Base-by-base conservation (phyloP, 495 filamentous ascomycete genomes). In the Podospora bellae-mahoneyi region DNA sequence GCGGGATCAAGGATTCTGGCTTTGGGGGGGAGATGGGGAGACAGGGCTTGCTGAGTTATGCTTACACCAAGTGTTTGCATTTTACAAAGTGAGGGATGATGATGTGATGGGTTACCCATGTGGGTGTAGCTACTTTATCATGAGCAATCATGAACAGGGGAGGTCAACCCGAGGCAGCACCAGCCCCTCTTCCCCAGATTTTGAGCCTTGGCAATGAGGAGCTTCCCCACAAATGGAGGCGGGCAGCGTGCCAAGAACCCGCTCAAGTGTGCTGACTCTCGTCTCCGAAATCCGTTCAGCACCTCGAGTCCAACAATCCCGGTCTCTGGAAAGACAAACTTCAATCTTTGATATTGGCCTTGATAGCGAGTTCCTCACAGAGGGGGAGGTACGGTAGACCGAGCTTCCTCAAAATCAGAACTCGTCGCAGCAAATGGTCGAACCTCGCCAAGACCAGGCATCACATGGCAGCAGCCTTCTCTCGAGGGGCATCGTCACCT, bases 1-100 rank as follows among this genome's bases (percentile, higher is more conserved):
- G 79, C 18, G 89, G 89, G 18, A 84, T 86, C 74, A 90, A 91
- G 81, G 81, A 88, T 68, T 86, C 82, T 67, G 89, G 90, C 1
- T 84, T 89, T 66, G 89, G 89, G 3, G 84, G 84, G 19, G 89
- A 90, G 76, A 86, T 87, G 78, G 85, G 85, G 2, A 77, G 80
- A 66, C 81, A 83, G 64, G 89, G 89, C 2, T 70, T 90, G 69
- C 75, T 87, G 66, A 78, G 78, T n/a, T 91, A 86, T 72, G 82
- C 79, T 62, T 87, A 90, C 64, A 82, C 84, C n/a, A 83, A 88
- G 77, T 77, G 70, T 19, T 64, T 84, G 19, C 64, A 58, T 59
- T 30, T 65, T 39, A 26, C 61, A 2, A 63, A 63, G 61, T 30
- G 26, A 61, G 30, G 20, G n/a, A 23, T 1, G 23, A 23, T 1